These are phyloP conservation scores for Cyberlindnera mississippiensis DNA, from an alignment of 805 yeast species.

Conservation along the genomic window DNA sequence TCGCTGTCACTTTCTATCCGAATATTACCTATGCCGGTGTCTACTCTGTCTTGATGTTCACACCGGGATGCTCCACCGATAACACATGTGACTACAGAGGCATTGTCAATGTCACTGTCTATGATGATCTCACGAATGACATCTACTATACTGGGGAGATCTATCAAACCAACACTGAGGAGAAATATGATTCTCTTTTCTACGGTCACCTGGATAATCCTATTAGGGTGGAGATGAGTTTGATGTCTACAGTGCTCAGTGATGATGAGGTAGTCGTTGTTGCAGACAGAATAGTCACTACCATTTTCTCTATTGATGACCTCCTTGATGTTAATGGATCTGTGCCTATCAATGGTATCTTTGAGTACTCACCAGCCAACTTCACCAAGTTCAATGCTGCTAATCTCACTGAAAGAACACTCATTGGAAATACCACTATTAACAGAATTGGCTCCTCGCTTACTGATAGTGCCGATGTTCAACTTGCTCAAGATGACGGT, in stretches of 20 bases:
- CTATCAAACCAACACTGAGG: conserved; percentile 75
- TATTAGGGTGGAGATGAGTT: conserved; percentile 42
- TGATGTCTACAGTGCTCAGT: conserved; percentile 30
- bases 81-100: conserved; percentile 69
- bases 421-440: conserved; percentile 47
- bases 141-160: conserved; percentile 42
- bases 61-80: conserved; percentile 83
- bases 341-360: conserved; percentile 63
- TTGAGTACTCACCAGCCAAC: conserved; percentile 75
- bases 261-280: conserved; percentile 48
- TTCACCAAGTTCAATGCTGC: conserved; percentile 41
- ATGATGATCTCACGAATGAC: conserved; percentile 36
- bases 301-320: conserved; percentile 43
- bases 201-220: conserved; percentile 59
- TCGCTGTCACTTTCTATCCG: conserved; percentile 55
- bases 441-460: conserved; percentile 30
- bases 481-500: conserved; percentile 30
- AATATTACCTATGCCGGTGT: conserved; percentile 69
- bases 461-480: conserved; percentile 39
- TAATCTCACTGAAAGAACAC: conserved; percentile 20
- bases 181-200: conserved; percentile 77
- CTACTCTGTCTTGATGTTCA: conserved; percentile 67
- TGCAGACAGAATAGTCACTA: conserved; percentile 60
- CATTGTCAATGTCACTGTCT: conserved; percentile 69
- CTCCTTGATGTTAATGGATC: conserved; percentile 32